Conservation (phyloP, 257 asterid genomes). For the Handroanthus guayacan region DNA sequence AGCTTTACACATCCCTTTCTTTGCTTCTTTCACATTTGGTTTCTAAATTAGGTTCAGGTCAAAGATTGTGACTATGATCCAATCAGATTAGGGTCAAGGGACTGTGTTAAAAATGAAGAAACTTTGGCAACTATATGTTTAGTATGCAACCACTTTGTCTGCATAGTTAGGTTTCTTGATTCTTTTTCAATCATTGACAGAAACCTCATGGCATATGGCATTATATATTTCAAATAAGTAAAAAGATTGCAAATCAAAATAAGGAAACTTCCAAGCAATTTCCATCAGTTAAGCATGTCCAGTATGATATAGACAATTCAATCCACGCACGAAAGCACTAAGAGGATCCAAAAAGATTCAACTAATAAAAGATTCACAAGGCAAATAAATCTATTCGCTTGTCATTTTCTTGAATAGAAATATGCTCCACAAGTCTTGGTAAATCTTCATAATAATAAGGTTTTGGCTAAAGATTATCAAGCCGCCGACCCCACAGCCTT, state of each 20-base stretch:
- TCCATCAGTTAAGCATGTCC: conserved; percentile 23
- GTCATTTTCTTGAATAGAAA: conserved; percentile 41
- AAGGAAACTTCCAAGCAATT: conserved; percentile 35
- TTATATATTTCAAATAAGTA: conserved; percentile 16
- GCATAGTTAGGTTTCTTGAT: conserved; percentile 9
- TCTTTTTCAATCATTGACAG: not conserved
- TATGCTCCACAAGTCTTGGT: conserved; percentile 44
- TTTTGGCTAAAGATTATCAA: conserved; percentile 29
- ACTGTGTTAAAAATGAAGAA: not conserved
- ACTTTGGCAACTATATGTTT: conserved; percentile 15
- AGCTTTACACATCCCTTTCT: conserved; percentile 41
- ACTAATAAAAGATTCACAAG: conserved; percentile 21
- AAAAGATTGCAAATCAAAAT: conserved; percentile 2
- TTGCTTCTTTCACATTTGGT: conserved; percentile 16
- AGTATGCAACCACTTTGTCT: not conserved
- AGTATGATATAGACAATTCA: conserved; percentile 39
- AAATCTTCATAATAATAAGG: conserved; percentile 13
- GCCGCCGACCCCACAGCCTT: conserved; percentile 42
- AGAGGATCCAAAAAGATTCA: conserved; percentile 21
- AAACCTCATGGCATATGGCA: not conserved
- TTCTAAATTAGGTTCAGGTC: conserved; percentile 24
- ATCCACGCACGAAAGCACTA: conserved; percentile 49
- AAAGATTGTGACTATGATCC: conserved; percentile 20
- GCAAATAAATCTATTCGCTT: conserved; percentile 32
- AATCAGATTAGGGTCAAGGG: conserved; percentile 7